phyloP scores from a whole-genome alignment of 768 basidiomycete genomes.

The Chalciporus pseudorubinellus region DNA sequence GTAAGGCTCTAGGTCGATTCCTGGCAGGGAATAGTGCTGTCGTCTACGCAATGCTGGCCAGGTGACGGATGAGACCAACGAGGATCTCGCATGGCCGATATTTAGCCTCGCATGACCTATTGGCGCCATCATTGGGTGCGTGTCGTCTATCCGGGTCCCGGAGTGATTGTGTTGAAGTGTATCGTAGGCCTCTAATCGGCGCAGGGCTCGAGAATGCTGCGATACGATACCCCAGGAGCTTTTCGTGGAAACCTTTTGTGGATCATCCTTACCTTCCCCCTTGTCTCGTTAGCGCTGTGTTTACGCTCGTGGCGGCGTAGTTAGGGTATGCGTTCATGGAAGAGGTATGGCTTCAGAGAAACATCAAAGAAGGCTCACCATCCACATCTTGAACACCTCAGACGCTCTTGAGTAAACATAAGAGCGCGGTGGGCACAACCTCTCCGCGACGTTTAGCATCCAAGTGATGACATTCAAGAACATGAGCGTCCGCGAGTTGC shows the following conservation, averaged over 20 bases:
- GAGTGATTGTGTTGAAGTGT: not conserved
- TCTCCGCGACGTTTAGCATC: not conserved
- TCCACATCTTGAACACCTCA: not conserved
- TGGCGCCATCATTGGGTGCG: constrained; percentile 4
- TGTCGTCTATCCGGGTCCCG: not conserved
- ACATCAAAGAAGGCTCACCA: not conserved
- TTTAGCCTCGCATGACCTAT: constrained; percentile 11
- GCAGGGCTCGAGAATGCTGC: constrained; percentile 9
- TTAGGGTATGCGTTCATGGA: constrained; percentile 4
- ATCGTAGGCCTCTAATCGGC: not conserved
- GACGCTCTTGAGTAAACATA: constrained; percentile 1
- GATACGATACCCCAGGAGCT: constrained; percentile 5
- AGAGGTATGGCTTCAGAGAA: constrained; percentile 6
- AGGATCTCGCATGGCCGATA: constrained; percentile 8
- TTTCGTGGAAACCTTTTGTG: constrained; percentile 9
- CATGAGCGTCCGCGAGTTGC: constrained; percentile 32
- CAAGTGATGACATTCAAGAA: not conserved
- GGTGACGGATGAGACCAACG: constrained; percentile 14
- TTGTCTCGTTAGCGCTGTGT: constrained; percentile 1
- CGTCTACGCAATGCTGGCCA: constrained; percentile 9
- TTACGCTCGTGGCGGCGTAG: not conserved
- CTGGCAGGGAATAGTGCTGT: constrained; percentile 11
- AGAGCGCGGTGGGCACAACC: not conserved
- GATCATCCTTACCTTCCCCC: constrained; percentile 7
- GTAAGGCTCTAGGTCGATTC: constrained; percentile 3